Percentiles rank a stretch among this genome's conserved stretches.
Conservation (phyloP, 1,139 yeast species). For the Suhomyces taliae region DNA sequence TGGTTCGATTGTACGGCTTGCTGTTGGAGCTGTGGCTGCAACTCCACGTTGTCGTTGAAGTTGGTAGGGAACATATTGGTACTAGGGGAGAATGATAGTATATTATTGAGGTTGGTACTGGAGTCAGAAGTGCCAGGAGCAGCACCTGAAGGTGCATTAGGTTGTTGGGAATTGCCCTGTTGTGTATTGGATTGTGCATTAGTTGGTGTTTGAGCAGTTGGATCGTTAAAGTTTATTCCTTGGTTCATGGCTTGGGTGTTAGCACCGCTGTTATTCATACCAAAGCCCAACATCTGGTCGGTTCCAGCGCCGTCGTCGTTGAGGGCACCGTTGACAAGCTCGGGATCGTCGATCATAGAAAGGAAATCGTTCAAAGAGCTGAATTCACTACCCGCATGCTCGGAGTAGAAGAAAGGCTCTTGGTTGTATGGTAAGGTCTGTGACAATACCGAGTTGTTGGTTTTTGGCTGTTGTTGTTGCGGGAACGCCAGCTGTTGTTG, state of each 20-base stretch:
- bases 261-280: conserved; percentile 2
- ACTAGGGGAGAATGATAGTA: conserved; percentile 33
- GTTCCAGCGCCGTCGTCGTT: conserved; percentile 33
- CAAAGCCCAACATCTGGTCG: conserved; percentile 25
- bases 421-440: conserved; percentile 55
- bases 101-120: conserved; percentile 23
- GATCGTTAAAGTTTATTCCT: not conserved
- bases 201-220: conserved; percentile 1
- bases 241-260: conserved; percentile 1
- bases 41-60: conserved; percentile 17
- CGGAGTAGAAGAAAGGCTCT: conserved; percentile 80
- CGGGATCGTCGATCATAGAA: conserved; percentile 87
- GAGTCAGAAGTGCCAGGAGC: conserved; percentile 7
- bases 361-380: conserved; percentile 86
- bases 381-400: conserved; percentile 92
- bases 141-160: not conserved
- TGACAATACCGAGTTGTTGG: conserved; percentile 34
- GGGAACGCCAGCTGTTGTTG: conserved; percentile 8
- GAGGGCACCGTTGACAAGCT: conserved; percentile 52
- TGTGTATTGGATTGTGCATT: not conserved
- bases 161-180: not conserved
- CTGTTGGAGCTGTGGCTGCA: conserved; percentile 13
- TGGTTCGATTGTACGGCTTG: conserved; percentile 3
- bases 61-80: conserved; percentile 22
- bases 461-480: conserved; percentile 12